Base-by-base conservation (phyloP, 768 basidiomycete species). In the Tylopilus felleus region DNA sequence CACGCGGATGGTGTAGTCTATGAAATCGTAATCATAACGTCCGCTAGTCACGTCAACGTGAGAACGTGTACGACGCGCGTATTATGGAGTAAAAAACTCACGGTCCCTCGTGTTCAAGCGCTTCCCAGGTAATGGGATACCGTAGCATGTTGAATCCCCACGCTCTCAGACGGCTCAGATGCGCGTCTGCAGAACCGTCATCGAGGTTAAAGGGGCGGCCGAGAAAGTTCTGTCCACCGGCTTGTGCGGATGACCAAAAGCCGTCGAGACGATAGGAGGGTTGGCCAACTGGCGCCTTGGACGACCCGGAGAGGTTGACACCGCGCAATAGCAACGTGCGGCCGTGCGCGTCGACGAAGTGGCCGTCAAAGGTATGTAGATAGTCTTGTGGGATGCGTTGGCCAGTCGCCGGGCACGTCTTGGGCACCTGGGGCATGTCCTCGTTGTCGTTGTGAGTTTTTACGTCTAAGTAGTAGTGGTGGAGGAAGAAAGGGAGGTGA, bases 141-240 rank as follows among this genome's bases (percentile, higher is more conserved):
- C 86, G 75, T 17, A 98, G 72, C 65, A 88, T 75, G 63, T 93
- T 97, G 73, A 93, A 98, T 0, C 97, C 97, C 96, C 95, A 99
- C 0, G 88, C 88, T 56, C 80, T 78, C 27, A 99, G 73, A n/a
- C 97, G 77, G 4, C 84, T 78, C 0, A 99, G 76, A 61, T 98
- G 95, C 16, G 87, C 78, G 72, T 98, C 87, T 5, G 90, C 91
- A 8, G 83, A 84, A 17, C 87, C 87, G 62, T 94, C 90, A 27
- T 95, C 91, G 42, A 97, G 73, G 57, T 88, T 83, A 5, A 99
- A 74, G 0, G 95, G 94, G 40, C 86, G 75, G 0, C 85, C 86
- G 2, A 88, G 68, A 59, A 95, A 98, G 60, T 75, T 84, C 52
- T 81, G 77, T 13, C 83, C 81, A 41, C 88, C 86, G 1, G 63